phyloP scores from a whole-genome alignment of 2,329 filamentous ascomycete species.

The Colletotrichum lentis region DNA sequence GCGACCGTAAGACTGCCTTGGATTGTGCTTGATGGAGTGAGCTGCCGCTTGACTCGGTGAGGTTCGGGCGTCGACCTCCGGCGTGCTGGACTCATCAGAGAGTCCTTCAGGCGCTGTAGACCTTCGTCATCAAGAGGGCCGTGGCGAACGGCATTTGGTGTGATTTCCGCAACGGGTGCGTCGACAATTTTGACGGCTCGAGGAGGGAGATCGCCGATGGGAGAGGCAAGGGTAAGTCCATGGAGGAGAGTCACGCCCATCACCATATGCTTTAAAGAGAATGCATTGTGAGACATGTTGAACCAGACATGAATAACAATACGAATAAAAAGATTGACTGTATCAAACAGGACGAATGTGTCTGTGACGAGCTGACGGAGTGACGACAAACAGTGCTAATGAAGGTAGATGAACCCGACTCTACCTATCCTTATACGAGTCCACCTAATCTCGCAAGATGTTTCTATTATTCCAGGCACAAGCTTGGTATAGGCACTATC shows the following conservation, averaged over 20 bases:
- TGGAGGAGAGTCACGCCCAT: neutral
- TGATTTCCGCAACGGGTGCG: neutral
- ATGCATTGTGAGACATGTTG: slow-evolving; percentile 6
- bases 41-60: slow-evolving; percentile 8
- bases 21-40: neutral
- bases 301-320: neutral
- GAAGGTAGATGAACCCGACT: neutral
- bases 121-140: slow-evolving; percentile 17
- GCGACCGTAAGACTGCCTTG: slow-evolving; percentile 11
- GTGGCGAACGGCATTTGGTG: slow-evolving; percentile 11
- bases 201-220: neutral
- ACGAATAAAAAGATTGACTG: neutral
- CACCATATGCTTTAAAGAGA: slow-evolving; percentile 6
- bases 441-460: neutral
- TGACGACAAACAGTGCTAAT: neutral
- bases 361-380: neutral
- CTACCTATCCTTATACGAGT: neutral
- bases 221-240: neutral
- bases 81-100: neutral
- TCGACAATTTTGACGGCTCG: neutral
- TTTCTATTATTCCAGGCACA: neutral
- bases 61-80: slow-evolving; percentile 1
- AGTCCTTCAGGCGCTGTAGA: slow-evolving; percentile 14
- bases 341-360: neutral
- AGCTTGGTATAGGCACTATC: neutral